Percentiles rank a stretch among this genome's conserved stretches.
phyloP scores from a whole-genome alignment of 2,329 filamentous ascomycete genomes.

The Colletotrichum noveboracense region DNA sequence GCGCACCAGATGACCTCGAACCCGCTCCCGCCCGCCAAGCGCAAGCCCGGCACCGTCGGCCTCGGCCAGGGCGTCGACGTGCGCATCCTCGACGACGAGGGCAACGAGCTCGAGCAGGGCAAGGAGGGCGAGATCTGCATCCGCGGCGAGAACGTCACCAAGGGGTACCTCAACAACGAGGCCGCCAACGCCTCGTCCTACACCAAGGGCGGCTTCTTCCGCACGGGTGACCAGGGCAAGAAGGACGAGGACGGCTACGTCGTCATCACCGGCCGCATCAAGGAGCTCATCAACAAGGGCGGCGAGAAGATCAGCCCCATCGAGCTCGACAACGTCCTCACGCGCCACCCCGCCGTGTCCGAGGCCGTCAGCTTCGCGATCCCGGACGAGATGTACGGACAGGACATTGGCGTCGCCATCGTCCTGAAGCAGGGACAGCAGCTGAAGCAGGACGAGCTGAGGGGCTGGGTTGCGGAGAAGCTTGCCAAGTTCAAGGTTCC shows the following conservation, averaged over 20 bases:
- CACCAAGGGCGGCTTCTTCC: constrained; percentile 79
- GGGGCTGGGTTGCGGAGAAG: constrained; percentile 70
- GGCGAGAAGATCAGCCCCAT: constrained; percentile 91
- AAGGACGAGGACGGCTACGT: constrained; percentile 82
- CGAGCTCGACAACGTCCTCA: constrained; percentile 82
- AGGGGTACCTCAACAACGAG: constrained; percentile 84
- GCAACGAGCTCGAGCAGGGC: constrained; percentile 71
- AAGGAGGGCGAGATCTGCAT: constrained; percentile 84
- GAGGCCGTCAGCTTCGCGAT: constrained; percentile 87
- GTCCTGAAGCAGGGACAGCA: constrained; percentile 71
- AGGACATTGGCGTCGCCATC: constrained; percentile 80
- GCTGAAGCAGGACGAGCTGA: constrained; percentile 65
- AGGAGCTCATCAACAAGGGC: constrained; percentile 90
- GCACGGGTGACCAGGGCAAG: constrained; percentile 86
- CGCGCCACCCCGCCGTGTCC: constrained; percentile 73
- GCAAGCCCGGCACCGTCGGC: constrained; percentile 83
- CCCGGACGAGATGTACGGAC: constrained; percentile 81
- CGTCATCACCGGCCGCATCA: constrained; percentile 88
- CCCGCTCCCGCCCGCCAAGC: constrained; percentile 71
- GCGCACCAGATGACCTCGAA: constrained; percentile 86
- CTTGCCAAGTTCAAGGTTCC: constrained; percentile 86
- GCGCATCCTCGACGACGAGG: constrained; percentile 74
- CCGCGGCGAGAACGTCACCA: constrained; percentile 81
- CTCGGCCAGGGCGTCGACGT: constrained; percentile 84
- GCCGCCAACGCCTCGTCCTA: constrained; percentile 78